Evolutionary conservation across 257 asterid species (phyloP).

Genomic region (Solanum ossicruentum): DNA sequence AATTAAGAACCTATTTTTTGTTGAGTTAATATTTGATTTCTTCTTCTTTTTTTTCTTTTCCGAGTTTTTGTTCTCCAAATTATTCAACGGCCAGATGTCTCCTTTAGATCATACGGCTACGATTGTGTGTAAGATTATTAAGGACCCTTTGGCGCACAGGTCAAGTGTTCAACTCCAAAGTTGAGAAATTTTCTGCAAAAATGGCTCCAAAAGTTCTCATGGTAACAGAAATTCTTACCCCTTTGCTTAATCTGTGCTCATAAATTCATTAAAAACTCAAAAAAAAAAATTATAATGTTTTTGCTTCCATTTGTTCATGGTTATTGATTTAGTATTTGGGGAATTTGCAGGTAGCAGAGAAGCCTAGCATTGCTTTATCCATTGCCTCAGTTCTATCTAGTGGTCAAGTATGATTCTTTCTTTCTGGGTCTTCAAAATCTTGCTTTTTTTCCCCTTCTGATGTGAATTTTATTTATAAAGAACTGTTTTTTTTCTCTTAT

Average conservation of each 20-base stretch:
- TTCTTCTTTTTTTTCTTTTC: no score
- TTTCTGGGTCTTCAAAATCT: neutral
- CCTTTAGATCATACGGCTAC: neutral
- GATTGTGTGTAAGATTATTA: neutral
- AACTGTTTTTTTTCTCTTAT: neutral
- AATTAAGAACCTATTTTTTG: no score
- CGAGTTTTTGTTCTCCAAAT: neutral
- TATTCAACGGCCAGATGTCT: neutral
- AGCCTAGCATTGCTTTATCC: slow-evolving; percentile 87
- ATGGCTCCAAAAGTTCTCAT: slow-evolving; percentile 48
- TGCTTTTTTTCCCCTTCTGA: neutral
- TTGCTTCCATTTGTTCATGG: neutral
- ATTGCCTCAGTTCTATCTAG: slow-evolving; percentile 69
- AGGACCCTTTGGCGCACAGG: neutral
- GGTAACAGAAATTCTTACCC: slow-evolving; percentile 8
- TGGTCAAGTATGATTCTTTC: slow-evolving; percentile 44
- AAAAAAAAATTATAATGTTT: neutral
- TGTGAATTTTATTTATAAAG: neutral
- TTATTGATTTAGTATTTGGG: neutral
- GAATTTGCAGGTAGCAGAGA: slow-evolving; percentile 68
- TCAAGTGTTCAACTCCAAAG: neutral
- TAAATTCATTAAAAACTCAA: neutral
- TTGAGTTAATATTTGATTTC: no score
- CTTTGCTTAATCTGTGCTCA: neutral
- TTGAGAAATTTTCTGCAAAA: neutral